Evolutionary conservation across 2,329 filamentous ascomycete genomes (phyloP).

Genomic region (Sporothrix brunneoviolacea): DNA sequence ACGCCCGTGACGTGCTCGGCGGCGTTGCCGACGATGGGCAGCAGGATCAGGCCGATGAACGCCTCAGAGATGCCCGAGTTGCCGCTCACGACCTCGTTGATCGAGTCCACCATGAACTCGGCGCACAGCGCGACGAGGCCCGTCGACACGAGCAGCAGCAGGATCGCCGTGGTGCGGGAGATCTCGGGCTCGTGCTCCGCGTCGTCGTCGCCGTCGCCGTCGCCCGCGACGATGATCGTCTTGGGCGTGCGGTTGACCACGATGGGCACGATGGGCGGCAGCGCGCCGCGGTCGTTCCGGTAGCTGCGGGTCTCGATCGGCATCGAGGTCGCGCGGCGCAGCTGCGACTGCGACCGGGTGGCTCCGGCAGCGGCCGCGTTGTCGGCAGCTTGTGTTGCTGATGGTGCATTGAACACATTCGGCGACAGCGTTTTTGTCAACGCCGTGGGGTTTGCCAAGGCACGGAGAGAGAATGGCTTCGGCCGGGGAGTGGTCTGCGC

Average conservation of each 20-base stretch:
- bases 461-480: constrained; percentile 32
- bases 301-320: constrained; percentile 28
- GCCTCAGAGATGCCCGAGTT: constrained; percentile 44
- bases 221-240: neutral
- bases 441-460: constrained; percentile 35
- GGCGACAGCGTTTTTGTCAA: constrained; percentile 51
- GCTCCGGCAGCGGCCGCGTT: neutral
- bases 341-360: constrained; percentile 10
- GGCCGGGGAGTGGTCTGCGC: constrained; percentile 27
- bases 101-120: constrained; percentile 54
- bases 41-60: constrained; percentile 54
- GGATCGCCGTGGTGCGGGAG: constrained; percentile 37
- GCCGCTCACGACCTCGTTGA: constrained; percentile 46
- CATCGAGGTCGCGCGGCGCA: constrained; percentile 49
- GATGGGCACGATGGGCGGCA: constrained; percentile 28
- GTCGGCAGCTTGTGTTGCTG: neutral
- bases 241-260: constrained; percentile 23
- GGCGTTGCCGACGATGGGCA: constrained; percentile 57
- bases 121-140: constrained; percentile 52
- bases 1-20: constrained; percentile 58
- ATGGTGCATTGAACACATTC: constrained; percentile 43
- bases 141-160: constrained; percentile 47
- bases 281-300: constrained; percentile 17
- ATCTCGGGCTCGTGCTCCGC: constrained; percentile 30
- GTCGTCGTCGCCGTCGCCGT: constrained; percentile 8